Percentiles rank a stretch among this genome's conserved stretches.
Evolutionary conservation across 1,284 basidiomycete species (phyloP).

Genomic region (Cutaneotrichosporon arboriforme): DNA sequence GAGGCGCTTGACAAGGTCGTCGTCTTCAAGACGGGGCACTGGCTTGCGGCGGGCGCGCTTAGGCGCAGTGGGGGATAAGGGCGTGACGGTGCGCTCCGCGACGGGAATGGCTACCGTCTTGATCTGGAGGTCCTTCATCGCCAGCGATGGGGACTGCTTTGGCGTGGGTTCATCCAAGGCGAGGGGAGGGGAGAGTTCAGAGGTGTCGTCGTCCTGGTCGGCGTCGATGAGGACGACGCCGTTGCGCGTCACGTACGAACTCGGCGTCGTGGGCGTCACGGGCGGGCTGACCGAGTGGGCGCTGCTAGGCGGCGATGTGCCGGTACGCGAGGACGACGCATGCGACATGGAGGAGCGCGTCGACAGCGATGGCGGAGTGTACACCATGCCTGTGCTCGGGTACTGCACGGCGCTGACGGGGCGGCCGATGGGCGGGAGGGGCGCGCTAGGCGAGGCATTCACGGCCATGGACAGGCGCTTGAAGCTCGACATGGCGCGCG

Average conservation of each 20-base stretch:
- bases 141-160: not conserved
- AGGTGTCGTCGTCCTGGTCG: conserved; percentile 1
- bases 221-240: conserved; percentile 3
- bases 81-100: not conserved
- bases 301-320: conserved; percentile 12
- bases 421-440: too few relatives aligned
- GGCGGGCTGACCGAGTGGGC: conserved; percentile 14
- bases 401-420: too few relatives aligned
- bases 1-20: conserved; percentile 10
- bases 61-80: conserved; percentile 7
- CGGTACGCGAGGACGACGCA: not conserved
- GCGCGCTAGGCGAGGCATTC: too few relatives aligned
- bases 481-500: conserved; percentile 6
- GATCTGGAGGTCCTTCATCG: too few relatives aligned
- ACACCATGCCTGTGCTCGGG: too few relatives aligned
- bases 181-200: not conserved
- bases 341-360: too few relatives aligned
- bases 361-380: too few relatives aligned
- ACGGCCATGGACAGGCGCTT: conserved; percentile 8
- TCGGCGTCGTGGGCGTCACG: conserved; percentile 16
- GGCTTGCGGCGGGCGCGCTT: conserved; percentile 22
- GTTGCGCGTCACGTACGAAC: not conserved
- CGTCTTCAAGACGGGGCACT: conserved; percentile 15
- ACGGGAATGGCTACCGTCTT: not conserved
- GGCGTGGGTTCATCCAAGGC: not conserved